phyloP scores from a whole-genome alignment of 192 early-diverging fungal species.

The Globomyces pollinis-pini region DNA sequence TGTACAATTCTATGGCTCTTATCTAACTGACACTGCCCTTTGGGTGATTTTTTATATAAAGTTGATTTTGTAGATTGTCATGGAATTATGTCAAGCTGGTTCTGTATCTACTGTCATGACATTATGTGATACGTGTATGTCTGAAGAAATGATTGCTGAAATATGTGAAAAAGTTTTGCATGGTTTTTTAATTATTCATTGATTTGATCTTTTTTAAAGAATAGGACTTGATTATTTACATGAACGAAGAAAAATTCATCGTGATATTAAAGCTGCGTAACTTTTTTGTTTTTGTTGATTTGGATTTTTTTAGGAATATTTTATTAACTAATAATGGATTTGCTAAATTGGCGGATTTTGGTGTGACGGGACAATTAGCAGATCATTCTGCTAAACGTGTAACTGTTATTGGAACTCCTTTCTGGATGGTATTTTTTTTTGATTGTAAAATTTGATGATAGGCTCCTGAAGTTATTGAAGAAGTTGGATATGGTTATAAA shows the following conservation, averaged over 20 bases:
- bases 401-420: slow-evolving; percentile 59
- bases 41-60: no score
- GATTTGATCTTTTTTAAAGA: no score
- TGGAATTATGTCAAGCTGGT: slow-evolving; percentile 56
- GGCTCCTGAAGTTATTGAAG: slow-evolving; percentile 65
- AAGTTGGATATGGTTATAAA: slow-evolving; percentile 50
- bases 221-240: slow-evolving; percentile 54
- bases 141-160: slow-evolving; percentile 45
- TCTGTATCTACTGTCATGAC: slow-evolving; percentile 49
- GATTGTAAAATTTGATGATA: slow-evolving; percentile 9
- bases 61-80: no score
- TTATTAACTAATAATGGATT: slow-evolving; percentile 41
- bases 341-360: slow-evolving; percentile 56
- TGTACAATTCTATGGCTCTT: slow-evolving; percentile 46
- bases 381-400: slow-evolving; percentile 42
- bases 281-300: slow-evolving; percentile 4
- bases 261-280: slow-evolving; percentile 58
- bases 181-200: no score
- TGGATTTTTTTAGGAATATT: slow-evolving; percentile 36
- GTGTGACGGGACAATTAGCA: slow-evolving; percentile 47
- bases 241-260: slow-evolving; percentile 47
- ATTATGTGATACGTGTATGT: slow-evolving; percentile 30
- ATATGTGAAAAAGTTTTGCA: slow-evolving; percentile 37
- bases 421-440: slow-evolving; percentile 42
- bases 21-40: slow-evolving; percentile 34